Percentiles rank a stretch among this genome's conserved stretches.
Evolutionary conservation across 2,329 filamentous ascomycete species (phyloP).

Genomic region (Sordariomycetes sp.): DNA sequence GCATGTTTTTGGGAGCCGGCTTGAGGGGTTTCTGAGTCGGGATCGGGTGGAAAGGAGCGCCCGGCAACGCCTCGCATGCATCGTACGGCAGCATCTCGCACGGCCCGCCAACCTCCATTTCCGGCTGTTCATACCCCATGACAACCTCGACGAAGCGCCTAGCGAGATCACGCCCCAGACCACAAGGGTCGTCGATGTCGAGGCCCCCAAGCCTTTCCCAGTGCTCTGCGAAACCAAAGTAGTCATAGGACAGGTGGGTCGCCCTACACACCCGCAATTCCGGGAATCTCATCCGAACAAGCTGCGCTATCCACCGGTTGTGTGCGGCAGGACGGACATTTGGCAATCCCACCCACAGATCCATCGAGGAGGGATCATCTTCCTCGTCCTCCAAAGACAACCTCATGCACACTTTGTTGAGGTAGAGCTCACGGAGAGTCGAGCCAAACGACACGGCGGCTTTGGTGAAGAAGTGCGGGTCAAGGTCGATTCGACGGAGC

Average conservation of each 20-base stretch:
- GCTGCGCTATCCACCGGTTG: slow-evolving; percentile 27
- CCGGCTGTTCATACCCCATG: slow-evolving; percentile 3
- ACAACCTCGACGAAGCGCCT: slow-evolving; percentile 6
- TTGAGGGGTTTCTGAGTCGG: background rate
- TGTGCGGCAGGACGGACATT: slow-evolving; percentile 22
- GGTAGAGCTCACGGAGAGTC: slow-evolving; percentile 28
- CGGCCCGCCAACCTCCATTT: background rate
- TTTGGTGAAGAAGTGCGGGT: slow-evolving; percentile 19
- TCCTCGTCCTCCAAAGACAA: slow-evolving; percentile 18
- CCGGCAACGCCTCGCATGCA: no score
- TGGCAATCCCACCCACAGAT: slow-evolving; percentile 31
- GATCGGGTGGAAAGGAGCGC: background rate
- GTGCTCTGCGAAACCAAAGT: background rate
- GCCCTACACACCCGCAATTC: slow-evolving; percentile 27
- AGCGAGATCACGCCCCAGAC: background rate
- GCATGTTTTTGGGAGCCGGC: background rate
- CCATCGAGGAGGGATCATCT: slow-evolving; percentile 18
- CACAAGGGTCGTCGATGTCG: slow-evolving; percentile 4
- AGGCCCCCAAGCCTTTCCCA: background rate
- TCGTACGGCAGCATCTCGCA: background rate
- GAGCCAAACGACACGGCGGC: slow-evolving; percentile 19
- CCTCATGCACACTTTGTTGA: slow-evolving; percentile 31
- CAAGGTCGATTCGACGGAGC: slow-evolving; percentile 26
- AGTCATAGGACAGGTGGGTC: slow-evolving; percentile 27
- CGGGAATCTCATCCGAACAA: slow-evolving; percentile 19